These are phyloP conservation scores for Apiospora hydei DNA, from an alignment of 2,329 filamentous ascomycete genomes.

Conservation along the genomic window DNA sequence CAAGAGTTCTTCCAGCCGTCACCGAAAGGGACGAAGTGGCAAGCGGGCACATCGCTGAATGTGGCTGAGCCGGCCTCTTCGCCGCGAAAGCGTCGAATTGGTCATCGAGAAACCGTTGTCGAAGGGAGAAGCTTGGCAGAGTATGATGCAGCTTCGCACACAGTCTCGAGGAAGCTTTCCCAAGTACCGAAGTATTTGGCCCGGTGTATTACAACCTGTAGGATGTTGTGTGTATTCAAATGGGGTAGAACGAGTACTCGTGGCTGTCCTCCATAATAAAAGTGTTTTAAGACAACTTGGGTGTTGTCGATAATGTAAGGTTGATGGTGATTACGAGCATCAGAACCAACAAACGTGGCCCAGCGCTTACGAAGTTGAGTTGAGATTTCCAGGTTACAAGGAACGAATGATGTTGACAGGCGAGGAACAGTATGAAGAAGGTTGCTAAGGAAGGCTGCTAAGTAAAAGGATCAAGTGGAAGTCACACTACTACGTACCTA, in stretches of 20 bases:
- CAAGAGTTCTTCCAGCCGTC: constrained; percentile 3
- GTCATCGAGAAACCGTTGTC: not conserved
- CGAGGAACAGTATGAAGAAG: not conserved
- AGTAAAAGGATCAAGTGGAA: not conserved
- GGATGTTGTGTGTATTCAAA: not conserved
- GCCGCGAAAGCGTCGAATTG: not conserved
- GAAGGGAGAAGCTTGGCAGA: not conserved
- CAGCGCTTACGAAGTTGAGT: not conserved
- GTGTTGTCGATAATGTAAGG: not conserved
- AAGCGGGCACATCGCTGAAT: not conserved
- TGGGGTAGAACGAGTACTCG: not conserved
- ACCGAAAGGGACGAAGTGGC: constrained; percentile 1
- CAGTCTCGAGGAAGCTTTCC: not conserved
- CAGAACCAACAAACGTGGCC: not conserved
- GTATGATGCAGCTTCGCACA: not conserved
- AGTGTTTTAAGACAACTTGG: not conserved
- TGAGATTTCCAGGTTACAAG: not conserved
- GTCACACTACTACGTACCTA: constrained; percentile 1
- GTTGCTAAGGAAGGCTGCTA: not conserved
- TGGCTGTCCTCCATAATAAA: not conserved
- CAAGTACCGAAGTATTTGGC: not conserved
- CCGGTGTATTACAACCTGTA: constrained; percentile 4
- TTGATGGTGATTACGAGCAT: not conserved
- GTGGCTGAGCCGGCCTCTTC: not conserved
- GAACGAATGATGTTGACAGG: not conserved